Base-by-base conservation (phyloP, 306 rosid genomes). In the Bauhinia variegata region DNA sequence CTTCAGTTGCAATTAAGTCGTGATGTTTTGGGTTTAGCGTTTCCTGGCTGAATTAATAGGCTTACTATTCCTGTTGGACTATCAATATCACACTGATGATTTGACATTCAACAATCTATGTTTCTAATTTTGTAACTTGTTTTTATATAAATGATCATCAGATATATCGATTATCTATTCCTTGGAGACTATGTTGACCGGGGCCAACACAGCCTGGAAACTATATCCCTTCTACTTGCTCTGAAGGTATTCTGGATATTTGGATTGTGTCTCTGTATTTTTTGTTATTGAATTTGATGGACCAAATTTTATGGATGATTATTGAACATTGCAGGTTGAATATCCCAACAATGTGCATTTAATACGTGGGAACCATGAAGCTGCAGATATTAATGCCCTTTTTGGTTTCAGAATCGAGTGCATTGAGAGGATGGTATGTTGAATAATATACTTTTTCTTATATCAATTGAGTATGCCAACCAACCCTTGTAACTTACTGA, bases 391-490 rank as follows among this genome's bases (percentile, higher is more conserved):
- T 43, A 92, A 92, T 85, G 97, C 96, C 23, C 98, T 92, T 77
- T 92, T 92, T 84, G 98, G 98, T 79, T 92, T 92, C 72, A 89
- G 98, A 77, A 92, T 92, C 17, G 98, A 92, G 78, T 92, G 98
- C 83, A 92, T 92, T 28, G 98, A 92, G 77, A 85, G 98, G 60
- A 87, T 92, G 98, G 98, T 92, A 89, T 76, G 13, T 41, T 16
- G 12, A 55, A 34, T 67, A 39, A 41, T 56, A 46, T 37, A 23
- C 17, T 11, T 13, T 60, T 11, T 56, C 73, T 44, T 65, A 17
- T 41, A 18, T 42, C 9, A 72, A 53, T 62, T 64, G 60, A 78
- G 59, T 72, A 54, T 53, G 73, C 23, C 47, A 73, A 67, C 77
- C 41, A 64, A 58, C 2, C 78, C 52, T 66, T 54, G 18, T 72